A percentile compares a stretch with the other conserved stretches of the same genome.
Evolutionary conservation across 768 basidiomycete genomes (phyloP).

Genomic region (Leccinum barrowsii): DNA sequence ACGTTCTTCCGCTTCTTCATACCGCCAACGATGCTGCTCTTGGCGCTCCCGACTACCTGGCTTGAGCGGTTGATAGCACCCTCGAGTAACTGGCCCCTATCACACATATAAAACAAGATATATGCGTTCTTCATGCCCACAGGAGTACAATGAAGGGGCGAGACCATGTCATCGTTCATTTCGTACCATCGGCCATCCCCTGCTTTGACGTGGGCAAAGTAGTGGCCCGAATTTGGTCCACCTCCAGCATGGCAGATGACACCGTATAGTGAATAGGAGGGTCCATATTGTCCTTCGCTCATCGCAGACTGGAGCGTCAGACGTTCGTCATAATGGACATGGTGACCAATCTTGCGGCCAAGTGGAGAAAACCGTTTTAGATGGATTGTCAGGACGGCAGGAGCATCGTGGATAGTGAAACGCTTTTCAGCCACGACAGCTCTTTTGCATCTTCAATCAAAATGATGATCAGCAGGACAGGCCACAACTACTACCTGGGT

Average conservation of each 20-base stretch:
- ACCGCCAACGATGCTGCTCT: constrained; percentile 41
- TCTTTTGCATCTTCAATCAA: constrained; percentile 74
- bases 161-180: constrained; percentile 89
- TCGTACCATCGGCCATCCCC: constrained; percentile 75
- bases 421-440: constrained; percentile 86
- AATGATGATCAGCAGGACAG: constrained; percentile 5
- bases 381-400: constrained; percentile 85
- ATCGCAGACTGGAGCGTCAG: constrained; percentile 75
- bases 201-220: constrained; percentile 80
- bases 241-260: constrained; percentile 91
- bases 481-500: not conserved
- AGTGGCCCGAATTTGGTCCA: constrained; percentile 95
- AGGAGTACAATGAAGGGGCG: constrained; percentile 41
- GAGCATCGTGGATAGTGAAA: constrained; percentile 86
- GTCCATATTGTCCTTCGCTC: constrained; percentile 76
- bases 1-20: constrained; percentile 47
- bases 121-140: constrained; percentile 79
- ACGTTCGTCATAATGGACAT: constrained; percentile 73
- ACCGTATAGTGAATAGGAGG: constrained; percentile 83
- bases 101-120: constrained; percentile 86
- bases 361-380: constrained; percentile 91
- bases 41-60: constrained; percentile 22
- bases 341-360: constrained; percentile 81
- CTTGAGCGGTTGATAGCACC: constrained; percentile 44
- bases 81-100: constrained; percentile 71